Base-by-base conservation (phyloP, 148 eudicot genomes). In the Rhododendron ovatum region DNA sequence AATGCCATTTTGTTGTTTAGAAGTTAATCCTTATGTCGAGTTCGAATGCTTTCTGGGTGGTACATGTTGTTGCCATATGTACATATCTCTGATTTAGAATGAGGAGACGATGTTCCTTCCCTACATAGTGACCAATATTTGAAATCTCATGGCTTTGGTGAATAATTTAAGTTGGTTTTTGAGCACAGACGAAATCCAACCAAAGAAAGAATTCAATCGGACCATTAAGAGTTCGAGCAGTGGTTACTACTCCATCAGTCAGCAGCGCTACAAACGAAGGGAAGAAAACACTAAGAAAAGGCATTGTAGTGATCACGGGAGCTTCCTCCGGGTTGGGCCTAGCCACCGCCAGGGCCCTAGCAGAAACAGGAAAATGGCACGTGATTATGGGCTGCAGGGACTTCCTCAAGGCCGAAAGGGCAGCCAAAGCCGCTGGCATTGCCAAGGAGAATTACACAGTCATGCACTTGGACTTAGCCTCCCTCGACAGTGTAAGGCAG, bases 271-370 rank as follows among this genome's bases (percentile, higher is more conserved):
- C 87, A 4, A 47, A 93, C 5, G 91, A 88, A 14, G 90, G 84
- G 26, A 95, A 94, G 89, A 95, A 95, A 87, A 94, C 96, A 18
- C 90, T 95, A 22, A 88, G 96, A 80, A 91, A 95, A 83, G 98
- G 98, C 86, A 91, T 84, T 76, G 99, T 92, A n/a, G 90, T 96
- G 22, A 89, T 96, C 88, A 96, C 99, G 0, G 99, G 99, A 15
- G 98, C 99, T 82, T 96, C 99, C 26, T 96, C 99, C 0, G 99
- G 99, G 5, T 84, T 96, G 35, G 99, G 99, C 37, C 95, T 95
- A 4, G 96, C 99, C 67, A 87, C 99, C 6, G 99, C 99, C 17
- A 96, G 93, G 88, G 90, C 98, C 17, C 87, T 96, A n/a, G 96
- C 94, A 15, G 99, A 96, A 84, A 91, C 98, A 0, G 98, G 95